Conservation (phyloP, 805 yeast genomes). For the Pichia californica region DNA sequence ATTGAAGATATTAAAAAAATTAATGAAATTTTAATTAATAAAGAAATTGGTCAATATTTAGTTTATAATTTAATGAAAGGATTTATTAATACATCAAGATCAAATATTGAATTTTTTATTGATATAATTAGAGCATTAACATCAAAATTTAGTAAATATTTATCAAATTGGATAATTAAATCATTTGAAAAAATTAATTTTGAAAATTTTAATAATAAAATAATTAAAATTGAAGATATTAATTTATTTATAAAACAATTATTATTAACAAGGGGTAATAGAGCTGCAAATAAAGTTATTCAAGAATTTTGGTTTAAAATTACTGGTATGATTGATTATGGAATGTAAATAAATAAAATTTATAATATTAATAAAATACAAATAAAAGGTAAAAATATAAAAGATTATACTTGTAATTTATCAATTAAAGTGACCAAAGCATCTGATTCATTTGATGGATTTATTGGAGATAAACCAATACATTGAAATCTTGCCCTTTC, state of each 20-base stretch:
- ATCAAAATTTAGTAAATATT: slow-evolving; percentile 32
- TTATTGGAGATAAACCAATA: slow-evolving; percentile 44
- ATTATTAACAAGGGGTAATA: slow-evolving; percentile 57
- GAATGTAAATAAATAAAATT: slow-evolving; percentile 1
- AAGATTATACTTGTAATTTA: slow-evolving; percentile 22
- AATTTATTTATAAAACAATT: slow-evolving; percentile 49
- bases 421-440: slow-evolving; percentile 44
- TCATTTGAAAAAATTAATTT: slow-evolving; percentile 26
- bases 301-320: slow-evolving; percentile 59
- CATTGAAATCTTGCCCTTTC: slow-evolving; percentile 72
- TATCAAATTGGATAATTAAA: slow-evolving; percentile 42
- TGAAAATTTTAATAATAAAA: slow-evolving; percentile 19
- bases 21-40: slow-evolving; percentile 23
- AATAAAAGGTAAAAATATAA: neutral
- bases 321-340: slow-evolving; percentile 47
- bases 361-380: slow-evolving; percentile 1
- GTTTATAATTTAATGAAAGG: slow-evolving; percentile 36
- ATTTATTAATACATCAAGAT: slow-evolving; percentile 47
- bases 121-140: slow-evolving; percentile 40
- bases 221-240: slow-evolving; percentile 22
- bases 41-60: slow-evolving; percentile 26
- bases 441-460: slow-evolving; percentile 55
- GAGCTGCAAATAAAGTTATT: slow-evolving; percentile 50
- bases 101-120: slow-evolving; percentile 53
- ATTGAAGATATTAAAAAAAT: slow-evolving; percentile 25